Percentiles rank a stretch among this genome's conserved stretches.
phyloP scores from a whole-genome alignment of 177 flowering plant species.

The Vitis hybrid region DNA sequence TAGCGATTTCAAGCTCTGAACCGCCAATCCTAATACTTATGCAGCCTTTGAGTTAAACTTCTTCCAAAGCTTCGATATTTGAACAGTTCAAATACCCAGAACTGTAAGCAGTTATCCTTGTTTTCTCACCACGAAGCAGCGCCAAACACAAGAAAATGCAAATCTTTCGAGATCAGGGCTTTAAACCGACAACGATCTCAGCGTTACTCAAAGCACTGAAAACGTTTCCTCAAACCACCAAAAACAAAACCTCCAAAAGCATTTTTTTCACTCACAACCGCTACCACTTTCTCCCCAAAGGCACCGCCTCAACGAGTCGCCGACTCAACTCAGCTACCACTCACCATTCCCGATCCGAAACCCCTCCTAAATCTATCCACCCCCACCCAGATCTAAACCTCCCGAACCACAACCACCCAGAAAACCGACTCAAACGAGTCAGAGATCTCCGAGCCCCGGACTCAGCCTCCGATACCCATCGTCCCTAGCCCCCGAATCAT shows the following conservation, averaged over 20 bases:
- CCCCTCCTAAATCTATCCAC: too few species aligned
- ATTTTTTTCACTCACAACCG: neutral
- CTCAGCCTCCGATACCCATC: neutral
- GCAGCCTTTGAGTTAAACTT: too few species aligned
- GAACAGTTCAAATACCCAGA: conserved; percentile 3
- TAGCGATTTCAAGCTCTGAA: too few species aligned
- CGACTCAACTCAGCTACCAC: too few species aligned
- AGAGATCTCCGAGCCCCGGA: neutral
- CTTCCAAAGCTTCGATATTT: too few species aligned
- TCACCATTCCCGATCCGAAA: too few species aligned
- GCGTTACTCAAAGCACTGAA: neutral
- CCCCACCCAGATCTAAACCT: too few species aligned
- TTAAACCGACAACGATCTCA: conserved; percentile 12
- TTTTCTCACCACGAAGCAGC: conserved; percentile 26
- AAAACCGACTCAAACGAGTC: too few species aligned
- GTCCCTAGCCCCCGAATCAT: conserved; percentile 17
- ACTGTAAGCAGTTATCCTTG: conserved; percentile 9
- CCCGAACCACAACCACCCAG: too few species aligned
- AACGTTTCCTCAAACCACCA: conserved; percentile 11
- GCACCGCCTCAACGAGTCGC: neutral
- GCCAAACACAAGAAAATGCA: conserved; percentile 39
- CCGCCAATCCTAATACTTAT: too few species aligned
- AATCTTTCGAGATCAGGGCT: conserved; percentile 40
- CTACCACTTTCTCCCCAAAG: conserved; percentile 1
- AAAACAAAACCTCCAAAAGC: conserved; percentile 4